A percentile compares a stretch with the other conserved stretches of the same genome.
Conservation (phyloP, 2,329 filamentous ascomycete species). For the Blastomyces parvus region DNA sequence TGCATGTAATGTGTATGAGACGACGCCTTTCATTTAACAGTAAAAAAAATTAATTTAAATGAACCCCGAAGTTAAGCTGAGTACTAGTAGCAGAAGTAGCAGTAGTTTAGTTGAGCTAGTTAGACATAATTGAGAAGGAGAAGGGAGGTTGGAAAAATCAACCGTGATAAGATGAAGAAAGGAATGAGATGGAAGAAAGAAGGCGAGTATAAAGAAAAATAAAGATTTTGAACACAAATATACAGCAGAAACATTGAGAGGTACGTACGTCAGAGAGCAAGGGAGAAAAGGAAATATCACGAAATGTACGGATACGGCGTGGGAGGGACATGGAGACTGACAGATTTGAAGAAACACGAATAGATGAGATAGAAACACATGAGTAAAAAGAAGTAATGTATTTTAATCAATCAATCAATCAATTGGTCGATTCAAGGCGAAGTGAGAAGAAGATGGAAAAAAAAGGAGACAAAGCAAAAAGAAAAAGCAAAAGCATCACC, state of each 20-base stretch:
- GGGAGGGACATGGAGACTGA: neutral
- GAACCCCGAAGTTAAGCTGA: neutral
- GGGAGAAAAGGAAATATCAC: neutral
- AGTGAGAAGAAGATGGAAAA: neutral
- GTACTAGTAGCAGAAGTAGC: neutral
- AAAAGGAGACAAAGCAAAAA: neutral
- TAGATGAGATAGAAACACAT: neutral
- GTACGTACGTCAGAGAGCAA: neutral
- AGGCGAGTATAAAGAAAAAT: neutral
- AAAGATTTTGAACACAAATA: neutral
- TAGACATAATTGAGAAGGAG: neutral
- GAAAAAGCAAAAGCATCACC: neutral
- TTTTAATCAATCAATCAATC: neutral
- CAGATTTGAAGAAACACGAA: neutral
- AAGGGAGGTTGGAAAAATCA: neutral
- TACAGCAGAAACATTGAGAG: neutral
- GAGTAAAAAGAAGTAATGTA: conserved; percentile 5
- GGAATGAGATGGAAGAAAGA: neutral
- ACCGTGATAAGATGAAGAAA: neutral
- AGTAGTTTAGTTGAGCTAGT: neutral
- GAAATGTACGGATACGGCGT: neutral
- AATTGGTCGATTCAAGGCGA: neutral
- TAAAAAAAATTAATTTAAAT: neutral
- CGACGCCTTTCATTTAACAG: too few relatives aligned
- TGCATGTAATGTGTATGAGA: too few relatives aligned